These are phyloP conservation scores for Aspergillus diversus DNA, from an alignment of 495 filamentous ascomycete species.

Conservation along the genomic window DNA sequence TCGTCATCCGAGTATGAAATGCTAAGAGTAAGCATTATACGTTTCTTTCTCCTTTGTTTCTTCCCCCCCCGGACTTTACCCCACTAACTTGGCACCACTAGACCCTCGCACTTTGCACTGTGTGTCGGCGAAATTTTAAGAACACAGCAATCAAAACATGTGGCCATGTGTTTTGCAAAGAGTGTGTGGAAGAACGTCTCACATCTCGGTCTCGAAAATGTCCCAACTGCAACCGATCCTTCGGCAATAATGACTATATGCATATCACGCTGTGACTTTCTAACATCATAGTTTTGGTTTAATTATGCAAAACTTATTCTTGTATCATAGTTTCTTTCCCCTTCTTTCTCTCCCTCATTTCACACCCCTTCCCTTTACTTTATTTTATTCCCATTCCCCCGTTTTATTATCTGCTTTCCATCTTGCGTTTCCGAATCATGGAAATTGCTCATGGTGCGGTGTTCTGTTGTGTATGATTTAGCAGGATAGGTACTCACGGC, in stretches of 20 bases:
- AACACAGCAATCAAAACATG: constrained; percentile 90
- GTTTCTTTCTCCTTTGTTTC: constrained; percentile 5
- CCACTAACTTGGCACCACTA: constrained; percentile 51
- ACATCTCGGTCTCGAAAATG: constrained; percentile 90
- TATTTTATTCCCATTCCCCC: constrained; percentile 15
- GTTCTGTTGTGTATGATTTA: constrained; percentile 43
- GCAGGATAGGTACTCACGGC: constrained; percentile 38
- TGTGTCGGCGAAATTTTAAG: constrained; percentile 90
- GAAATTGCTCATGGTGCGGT: constrained; percentile 48
- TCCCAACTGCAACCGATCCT: constrained; percentile 86
- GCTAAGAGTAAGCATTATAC: constrained; percentile 67
- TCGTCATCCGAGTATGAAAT: constrained; percentile 80
- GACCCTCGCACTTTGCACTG: constrained; percentile 85
- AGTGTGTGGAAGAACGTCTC: constrained; percentile 85
- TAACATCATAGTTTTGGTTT: constrained; percentile 16
- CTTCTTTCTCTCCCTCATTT: constrained; percentile 19
- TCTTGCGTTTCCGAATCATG: constrained; percentile 27
- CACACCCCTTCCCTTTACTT: constrained; percentile 21
- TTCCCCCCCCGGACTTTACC: neutral
- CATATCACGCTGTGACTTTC: constrained; percentile 53
- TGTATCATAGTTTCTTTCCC: constrained; percentile 45
- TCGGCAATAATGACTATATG: constrained; percentile 88
- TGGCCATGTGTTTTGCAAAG: constrained; percentile 93
- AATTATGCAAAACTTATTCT: constrained; percentile 24
- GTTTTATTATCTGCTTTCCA: constrained; percentile 13